phyloP scores from a whole-genome alignment of 1,284 basidiomycete species.

The Blastosporella zonata region DNA sequence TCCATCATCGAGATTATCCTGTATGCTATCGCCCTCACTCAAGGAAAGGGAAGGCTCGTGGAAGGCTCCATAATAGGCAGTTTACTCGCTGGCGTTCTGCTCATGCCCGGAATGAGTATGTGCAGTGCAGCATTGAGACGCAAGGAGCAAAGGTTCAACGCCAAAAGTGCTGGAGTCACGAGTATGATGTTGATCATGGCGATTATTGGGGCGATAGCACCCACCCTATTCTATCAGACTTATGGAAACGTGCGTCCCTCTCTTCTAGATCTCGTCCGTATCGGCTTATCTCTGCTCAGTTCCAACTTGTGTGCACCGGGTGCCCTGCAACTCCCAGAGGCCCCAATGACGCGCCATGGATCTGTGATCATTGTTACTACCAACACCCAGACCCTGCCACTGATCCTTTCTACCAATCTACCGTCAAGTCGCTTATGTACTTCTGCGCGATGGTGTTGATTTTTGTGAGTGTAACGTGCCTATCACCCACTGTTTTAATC shows the following conservation, averaged over 20 bases:
- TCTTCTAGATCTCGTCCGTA: conserved; percentile 14
- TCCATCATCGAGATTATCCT: conserved; percentile 97
- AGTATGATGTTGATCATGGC: conserved; percentile 99
- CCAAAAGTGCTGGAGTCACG: conserved; percentile 96
- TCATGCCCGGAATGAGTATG: conserved; percentile 99
- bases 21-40: conserved; percentile 85
- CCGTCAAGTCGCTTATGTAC: conserved; percentile 93
- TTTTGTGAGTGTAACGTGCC: conserved; percentile 59
- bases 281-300: conserved; percentile 57
- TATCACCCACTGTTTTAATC: conserved; percentile 4
- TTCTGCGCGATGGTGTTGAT: conserved; percentile 88
- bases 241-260: conserved; percentile 85
- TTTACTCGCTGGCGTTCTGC: conserved; percentile 89
- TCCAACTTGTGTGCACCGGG: conserved; percentile 90
- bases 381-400: conserved; percentile 89
- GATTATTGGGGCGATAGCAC: conserved; percentile 94
- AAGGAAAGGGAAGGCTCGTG: conserved; percentile 90
- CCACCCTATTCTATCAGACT: conserved; percentile 97
- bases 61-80: conserved; percentile 97
- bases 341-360: conserved; percentile 61
- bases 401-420: conserved; percentile 96
- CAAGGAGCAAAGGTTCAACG: conserved; percentile 98
- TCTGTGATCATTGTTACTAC: conserved; percentile 92
- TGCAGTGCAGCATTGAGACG: conserved; percentile 87
- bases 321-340: conserved; percentile 61